phyloP scores from a whole-genome alignment of 148 eudicot genomes.

The Amaranthus cruentus region DNA sequence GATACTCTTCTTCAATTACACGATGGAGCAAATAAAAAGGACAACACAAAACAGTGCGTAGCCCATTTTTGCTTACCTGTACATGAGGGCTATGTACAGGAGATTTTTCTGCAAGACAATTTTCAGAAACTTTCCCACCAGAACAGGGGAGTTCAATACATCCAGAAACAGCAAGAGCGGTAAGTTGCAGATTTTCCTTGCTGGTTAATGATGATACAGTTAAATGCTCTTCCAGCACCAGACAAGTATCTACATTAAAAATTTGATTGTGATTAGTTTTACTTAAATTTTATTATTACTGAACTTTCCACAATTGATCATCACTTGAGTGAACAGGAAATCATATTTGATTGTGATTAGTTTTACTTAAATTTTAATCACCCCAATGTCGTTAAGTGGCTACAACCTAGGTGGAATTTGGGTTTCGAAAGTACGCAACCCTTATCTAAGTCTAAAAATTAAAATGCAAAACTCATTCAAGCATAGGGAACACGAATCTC shows the following conservation, averaged over 20 bases:
- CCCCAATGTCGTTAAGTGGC: too few species aligned
- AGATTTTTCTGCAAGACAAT: slow-evolving; percentile 9
- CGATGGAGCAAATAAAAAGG: background rate
- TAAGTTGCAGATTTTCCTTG: slow-evolving; percentile 8
- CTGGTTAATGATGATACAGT: slow-evolving; percentile 9
- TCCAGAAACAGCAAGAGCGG: slow-evolving; percentile 17
- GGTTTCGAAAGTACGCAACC: too few species aligned
- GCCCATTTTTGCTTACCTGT: slow-evolving; percentile 17
- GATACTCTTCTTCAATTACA: background rate
- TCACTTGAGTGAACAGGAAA: slow-evolving; percentile 10
- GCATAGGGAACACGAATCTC: slow-evolving; percentile 2
- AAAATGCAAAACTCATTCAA: background rate
- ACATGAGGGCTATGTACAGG: slow-evolving; percentile 8
- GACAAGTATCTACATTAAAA: slow-evolving; percentile 8
- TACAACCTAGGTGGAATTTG: too few species aligned
- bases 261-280: slow-evolving; percentile 3
- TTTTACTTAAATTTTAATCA: too few species aligned
- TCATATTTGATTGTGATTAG: background rate
- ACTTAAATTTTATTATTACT: slow-evolving; percentile 8
- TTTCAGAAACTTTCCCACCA: slow-evolving; percentile 11
- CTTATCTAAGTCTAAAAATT: too few species aligned
- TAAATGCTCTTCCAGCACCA: slow-evolving; percentile 9
- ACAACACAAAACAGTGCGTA: background rate
- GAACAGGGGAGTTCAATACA: slow-evolving; percentile 17
- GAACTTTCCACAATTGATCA: slow-evolving; percentile 4